Conservation (phyloP, 768 basidiomycete species). For the Agaricus blazei region DNA sequence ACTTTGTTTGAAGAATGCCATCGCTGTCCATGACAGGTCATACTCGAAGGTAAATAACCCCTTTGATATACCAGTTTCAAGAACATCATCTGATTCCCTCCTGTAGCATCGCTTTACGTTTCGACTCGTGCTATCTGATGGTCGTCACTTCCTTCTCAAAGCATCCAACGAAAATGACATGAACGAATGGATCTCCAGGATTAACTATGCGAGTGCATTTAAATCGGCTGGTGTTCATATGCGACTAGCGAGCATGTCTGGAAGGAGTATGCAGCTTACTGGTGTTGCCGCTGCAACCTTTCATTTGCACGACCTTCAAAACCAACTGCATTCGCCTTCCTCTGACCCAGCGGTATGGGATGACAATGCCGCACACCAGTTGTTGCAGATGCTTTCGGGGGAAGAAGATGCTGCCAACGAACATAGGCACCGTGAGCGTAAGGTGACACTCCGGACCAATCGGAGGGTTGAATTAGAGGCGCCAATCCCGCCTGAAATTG, state of each 20-base stretch:
- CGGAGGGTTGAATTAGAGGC: conserved; percentile 32
- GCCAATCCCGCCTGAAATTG: conserved; percentile 45
- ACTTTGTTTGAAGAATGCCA: conserved; percentile 66
- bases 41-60: conserved; percentile 61
- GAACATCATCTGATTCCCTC: not conserved
- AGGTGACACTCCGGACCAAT: conserved; percentile 23
- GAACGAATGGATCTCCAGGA: conserved; percentile 85
- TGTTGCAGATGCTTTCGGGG: conserved; percentile 37
- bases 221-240: conserved; percentile 80
- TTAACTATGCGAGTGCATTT: conserved; percentile 95
- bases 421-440: conserved; percentile 19
- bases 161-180: conserved; percentile 63
- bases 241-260: conserved; percentile 66
- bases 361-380: conserved; percentile 31
- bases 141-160: conserved; percentile 81
- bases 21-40: conserved; percentile 77
- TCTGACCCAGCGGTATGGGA: conserved; percentile 36
- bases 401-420: conserved; percentile 18
- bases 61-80: not conserved
- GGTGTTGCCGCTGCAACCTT: conserved; percentile 85
- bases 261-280: conserved; percentile 67
- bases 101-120: conserved; percentile 65
- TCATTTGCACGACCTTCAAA: conserved; percentile 66
- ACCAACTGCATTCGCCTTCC: conserved; percentile 22
- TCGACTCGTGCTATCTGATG: conserved; percentile 69